Conservation (phyloP, 1,139 yeast species). For the Pichia terricola region DNA sequence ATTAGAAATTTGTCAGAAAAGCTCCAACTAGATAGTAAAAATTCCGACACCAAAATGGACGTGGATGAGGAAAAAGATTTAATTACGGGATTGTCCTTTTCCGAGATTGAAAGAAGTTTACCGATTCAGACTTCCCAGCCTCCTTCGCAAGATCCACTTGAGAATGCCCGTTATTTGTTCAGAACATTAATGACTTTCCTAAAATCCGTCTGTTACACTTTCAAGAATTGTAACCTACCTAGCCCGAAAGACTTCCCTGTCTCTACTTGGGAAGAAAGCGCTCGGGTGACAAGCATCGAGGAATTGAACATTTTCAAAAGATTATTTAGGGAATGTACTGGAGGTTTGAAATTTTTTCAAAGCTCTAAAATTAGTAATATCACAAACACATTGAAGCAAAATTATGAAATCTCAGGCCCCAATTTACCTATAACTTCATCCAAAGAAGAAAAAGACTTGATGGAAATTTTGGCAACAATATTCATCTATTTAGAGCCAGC, state of each 20-base stretch:
- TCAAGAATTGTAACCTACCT: slow-evolving; percentile 85
- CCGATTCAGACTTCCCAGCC: slow-evolving; percentile 40
- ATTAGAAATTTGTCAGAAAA: slow-evolving; percentile 11
- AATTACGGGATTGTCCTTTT: slow-evolving; percentile 29
- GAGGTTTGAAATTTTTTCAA: slow-evolving; percentile 71
- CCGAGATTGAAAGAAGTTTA: slow-evolving; percentile 36
- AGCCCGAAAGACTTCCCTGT: slow-evolving; percentile 59
- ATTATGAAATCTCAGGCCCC: slow-evolving; percentile 71
- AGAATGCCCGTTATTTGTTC: slow-evolving; percentile 82
- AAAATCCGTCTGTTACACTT: slow-evolving; percentile 82
- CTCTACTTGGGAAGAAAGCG: slow-evolving; percentile 78
- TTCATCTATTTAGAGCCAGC: slow-evolving; percentile 93
- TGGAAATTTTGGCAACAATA: slow-evolving; percentile 93
- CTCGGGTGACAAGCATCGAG: slow-evolving; percentile 72
- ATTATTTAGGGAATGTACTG: slow-evolving; percentile 75
- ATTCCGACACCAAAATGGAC: slow-evolving; percentile 13
- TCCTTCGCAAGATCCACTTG: slow-evolving; percentile 53
- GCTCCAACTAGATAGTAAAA: slow-evolving; percentile 4
- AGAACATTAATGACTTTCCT: slow-evolving; percentile 83
- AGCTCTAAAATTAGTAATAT: slow-evolving; percentile 37
- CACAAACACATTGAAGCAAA: slow-evolving; percentile 30
- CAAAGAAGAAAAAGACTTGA: slow-evolving; percentile 87
- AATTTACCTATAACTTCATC: slow-evolving; percentile 78
- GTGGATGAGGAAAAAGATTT: slow-evolving; percentile 16
- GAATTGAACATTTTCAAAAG: slow-evolving; percentile 71